Base-by-base conservation (phyloP, 176 grass and related monocot genomes). In the Avena insularis region DNA sequence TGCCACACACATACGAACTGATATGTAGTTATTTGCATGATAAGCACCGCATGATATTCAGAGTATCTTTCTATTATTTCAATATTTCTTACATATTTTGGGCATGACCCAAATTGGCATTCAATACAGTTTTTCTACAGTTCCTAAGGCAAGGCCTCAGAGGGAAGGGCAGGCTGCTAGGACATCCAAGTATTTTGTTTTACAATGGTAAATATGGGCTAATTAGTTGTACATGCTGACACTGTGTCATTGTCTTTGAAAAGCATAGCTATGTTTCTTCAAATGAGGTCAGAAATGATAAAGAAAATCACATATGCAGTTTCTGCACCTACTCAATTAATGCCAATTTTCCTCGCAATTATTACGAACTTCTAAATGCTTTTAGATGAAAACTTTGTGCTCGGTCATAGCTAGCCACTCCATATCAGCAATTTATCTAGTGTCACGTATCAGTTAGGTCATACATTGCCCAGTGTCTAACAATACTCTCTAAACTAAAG, bases 21-120 rank as follows among this genome's bases (percentile, higher is more conserved):
- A 53, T 64, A 36, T 87, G 25, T 45, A 45, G 69, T 21, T 21
- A 71, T 43, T 3, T 88, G 60, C 38, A 70, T 27, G 50, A 70
- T 36, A 83, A 19, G 8, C 1, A 88, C 19, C 5, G 2, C 27
- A 71, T 23, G 11, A 49, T 78, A 27, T 67, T 82, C 43, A 43
- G 11, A 27, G 13, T 7, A 58, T 35, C 33, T 35, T 35, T 35
- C 33, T 35, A 35, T 4, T 0, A 11, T 8, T 20, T 76, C 10
- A 10, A 59, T 79, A 23, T n/a, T 36, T 63, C 12, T 53, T 13
- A 9, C 12, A 72, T 87, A 17, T 40, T 81, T 62, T 17, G 23
- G 29, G 19, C 57, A 17, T 68, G 70, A 25, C 15, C 10, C 50
- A 40, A 47, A n/a, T 47, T 40, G 15, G 71, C 4, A 50, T 51